Percentiles rank a stretch among this genome's conserved stretches.
These are phyloP conservation scores for Angophora floribunda DNA, from an alignment of 345 rosid genomes.

Conservation along the genomic window DNA sequence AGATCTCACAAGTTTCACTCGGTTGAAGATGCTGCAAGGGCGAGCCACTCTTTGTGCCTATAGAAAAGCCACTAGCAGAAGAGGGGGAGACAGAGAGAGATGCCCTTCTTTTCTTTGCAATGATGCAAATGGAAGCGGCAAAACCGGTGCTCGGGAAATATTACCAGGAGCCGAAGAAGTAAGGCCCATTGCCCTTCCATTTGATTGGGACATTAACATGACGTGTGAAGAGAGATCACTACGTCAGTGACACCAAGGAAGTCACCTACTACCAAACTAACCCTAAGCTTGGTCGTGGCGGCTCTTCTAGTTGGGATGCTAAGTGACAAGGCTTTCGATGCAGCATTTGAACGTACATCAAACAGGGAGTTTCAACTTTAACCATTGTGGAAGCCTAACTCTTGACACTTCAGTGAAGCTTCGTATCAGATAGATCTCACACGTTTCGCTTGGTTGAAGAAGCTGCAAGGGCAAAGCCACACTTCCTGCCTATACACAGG, in stretches of 20 bases:
- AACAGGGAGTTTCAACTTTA: not conserved
- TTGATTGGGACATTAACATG: conserved; percentile 31
- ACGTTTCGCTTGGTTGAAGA: not conserved
- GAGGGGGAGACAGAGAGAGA: not conserved
- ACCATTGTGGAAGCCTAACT: not conserved
- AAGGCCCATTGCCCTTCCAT: conserved; percentile 57
- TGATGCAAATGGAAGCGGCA: conserved; percentile 63
- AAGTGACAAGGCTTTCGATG: not conserved
- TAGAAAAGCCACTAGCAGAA: not conserved
- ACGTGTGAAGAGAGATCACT: conserved; percentile 61
- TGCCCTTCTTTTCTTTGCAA: not conserved
- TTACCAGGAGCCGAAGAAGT: conserved; percentile 66
- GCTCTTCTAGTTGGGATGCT: not conserved
- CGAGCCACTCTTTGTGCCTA: not conserved
- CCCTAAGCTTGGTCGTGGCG: conserved; percentile 11
- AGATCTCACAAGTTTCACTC: not conserved
- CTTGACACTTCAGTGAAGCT: not conserved
- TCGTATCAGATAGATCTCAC: not conserved
- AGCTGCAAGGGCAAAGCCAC: not conserved
- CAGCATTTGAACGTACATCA: not conserved
- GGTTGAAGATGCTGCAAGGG: not conserved
- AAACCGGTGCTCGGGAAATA: conserved; percentile 72
- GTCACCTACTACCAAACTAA: conserved; percentile 61
- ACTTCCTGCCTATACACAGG: not conserved
- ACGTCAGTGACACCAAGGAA: conserved; percentile 61